Percentiles rank a stretch among this genome's conserved stretches.
Conservation (phyloP, 805 yeast species). For the Priceomyces melissophilus region DNA sequence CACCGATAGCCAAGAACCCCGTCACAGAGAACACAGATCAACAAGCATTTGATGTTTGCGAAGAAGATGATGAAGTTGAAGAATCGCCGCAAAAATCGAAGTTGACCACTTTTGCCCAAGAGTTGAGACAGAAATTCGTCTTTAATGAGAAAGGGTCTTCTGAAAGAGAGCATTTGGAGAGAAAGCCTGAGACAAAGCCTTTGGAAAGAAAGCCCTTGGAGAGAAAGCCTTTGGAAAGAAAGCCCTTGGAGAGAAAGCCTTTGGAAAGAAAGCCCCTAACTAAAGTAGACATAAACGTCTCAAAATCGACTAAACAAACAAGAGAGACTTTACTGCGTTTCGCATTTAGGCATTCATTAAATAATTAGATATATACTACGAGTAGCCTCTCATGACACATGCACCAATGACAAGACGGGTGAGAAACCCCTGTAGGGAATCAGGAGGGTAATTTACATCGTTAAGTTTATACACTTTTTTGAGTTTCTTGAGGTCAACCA, state of each 20-base stretch:
- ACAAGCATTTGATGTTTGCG: conserved; percentile 18
- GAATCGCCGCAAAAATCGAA: conserved; percentile 22
- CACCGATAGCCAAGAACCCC: conserved; percentile 5
- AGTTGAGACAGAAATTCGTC: conserved; percentile 21
- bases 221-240: too few relatives aligned
- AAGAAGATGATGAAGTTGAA: conserved; percentile 35
- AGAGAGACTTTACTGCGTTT: conserved; percentile 1
- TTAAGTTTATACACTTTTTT: conserved; percentile 36
- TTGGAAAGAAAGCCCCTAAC: too few relatives aligned
- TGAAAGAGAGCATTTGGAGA: too few relatives aligned
- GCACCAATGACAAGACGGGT: conserved; percentile 46
- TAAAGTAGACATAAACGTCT: too few relatives aligned
- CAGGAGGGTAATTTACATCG: conserved; percentile 21
- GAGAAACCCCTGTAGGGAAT: conserved; percentile 20
- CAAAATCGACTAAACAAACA: neutral
- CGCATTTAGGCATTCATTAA: conserved; percentile 1
- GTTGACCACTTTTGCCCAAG: conserved; percentile 8
- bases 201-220: too few relatives aligned
- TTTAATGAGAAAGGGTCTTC: conserved; percentile 1
- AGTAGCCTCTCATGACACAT: conserved; percentile 47
- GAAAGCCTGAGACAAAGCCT: too few relatives aligned
- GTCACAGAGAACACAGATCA: neutral
- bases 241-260: too few relatives aligned
- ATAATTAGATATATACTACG: neutral
- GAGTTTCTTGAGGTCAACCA: conserved; percentile 25